A percentile compares a stretch with the other conserved stretches of the same genome.
These are phyloP conservation scores for Apiosordaria backusii DNA, from an alignment of 495 filamentous ascomycete species.

Conservation along the genomic window DNA sequence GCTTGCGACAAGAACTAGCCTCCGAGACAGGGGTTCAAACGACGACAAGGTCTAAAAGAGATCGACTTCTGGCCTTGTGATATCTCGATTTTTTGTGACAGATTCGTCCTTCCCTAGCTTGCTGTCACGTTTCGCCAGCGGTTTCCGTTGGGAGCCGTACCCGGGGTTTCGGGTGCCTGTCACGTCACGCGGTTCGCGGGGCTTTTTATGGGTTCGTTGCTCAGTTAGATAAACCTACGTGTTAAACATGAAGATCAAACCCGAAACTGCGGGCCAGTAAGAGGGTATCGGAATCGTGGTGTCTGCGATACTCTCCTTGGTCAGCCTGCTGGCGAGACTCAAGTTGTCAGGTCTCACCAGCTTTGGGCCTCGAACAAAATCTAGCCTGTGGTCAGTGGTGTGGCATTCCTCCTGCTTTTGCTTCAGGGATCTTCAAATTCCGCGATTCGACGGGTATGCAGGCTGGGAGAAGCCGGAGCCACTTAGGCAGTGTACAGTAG, in stretches of 20 bases:
- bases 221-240: background rate
- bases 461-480: conserved; percentile 19
- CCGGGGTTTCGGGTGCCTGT: no score
- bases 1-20: background rate
- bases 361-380: background rate
- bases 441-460: conserved; percentile 29
- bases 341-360: background rate
- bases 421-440: conserved; percentile 21
- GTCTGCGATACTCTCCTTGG: background rate
- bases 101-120: background rate
- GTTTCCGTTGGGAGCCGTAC: background rate
- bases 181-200: background rate
- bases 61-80: background rate
- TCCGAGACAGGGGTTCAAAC: background rate
- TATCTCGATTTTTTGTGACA: background rate
- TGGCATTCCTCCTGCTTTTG: conserved; percentile 25
- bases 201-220: background rate
- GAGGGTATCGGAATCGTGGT: background rate
- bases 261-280: background rate
- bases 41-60: conserved; percentile 2
- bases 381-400: conserved; percentile 13
- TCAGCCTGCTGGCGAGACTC: background rate
- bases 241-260: background rate
- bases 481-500: background rate
- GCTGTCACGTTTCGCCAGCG: background rate